Evolutionary conservation across 2,329 filamentous ascomycete genomes (phyloP), one percentile per base, ranked within the genome.

Genomic region (Nigrospora osmanthi): DNA sequence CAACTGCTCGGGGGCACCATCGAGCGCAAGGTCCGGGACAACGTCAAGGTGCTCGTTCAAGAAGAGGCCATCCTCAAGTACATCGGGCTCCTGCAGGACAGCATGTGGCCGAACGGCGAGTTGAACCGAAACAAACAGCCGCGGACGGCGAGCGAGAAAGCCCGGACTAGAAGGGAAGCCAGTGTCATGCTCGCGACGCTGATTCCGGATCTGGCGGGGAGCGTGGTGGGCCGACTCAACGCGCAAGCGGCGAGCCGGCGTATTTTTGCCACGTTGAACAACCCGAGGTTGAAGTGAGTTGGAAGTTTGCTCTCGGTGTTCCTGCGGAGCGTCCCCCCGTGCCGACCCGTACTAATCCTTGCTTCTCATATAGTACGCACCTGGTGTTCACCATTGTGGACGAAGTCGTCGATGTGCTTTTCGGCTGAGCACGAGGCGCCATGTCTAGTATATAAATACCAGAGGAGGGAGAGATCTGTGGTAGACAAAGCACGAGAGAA

Each of bases 1-100:
- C 93, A 98, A 64, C 78, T 98, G 6, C 80, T 98, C 1, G 93
- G 93, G 13, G 91, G 93, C 17, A 97, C 93, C 0, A 94, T 98
- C 50, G 93, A 98, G 67, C 83, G 90, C 48, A 96, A 95, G 64
- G 86, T 97, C 30, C 83, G 93, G 16, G 93, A 98, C 48, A 86
- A 83, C 44, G 83, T 89, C 36, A 84, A 81, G 52, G 71, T 76
- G 37, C 69, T 94, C 1, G 69, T 88, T 0, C 81, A 87, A 47
- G 90, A 96, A 52, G 86, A 93, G 16, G 82, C 82, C 3, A 67
- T 97, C 11, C 70, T 91, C 36, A 80, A 77, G 46, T 95, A 93
- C 59, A 73, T 97, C 32, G 73, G 76, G 19, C 67, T 88, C 45
- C 64, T 91, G n/a, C 83, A 79, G 52, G 83, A 87, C 43, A 80